These are phyloP conservation scores for Spinacia oleracea DNA, from an alignment of 179 eudicot species.

Conservation along the genomic window DNA sequence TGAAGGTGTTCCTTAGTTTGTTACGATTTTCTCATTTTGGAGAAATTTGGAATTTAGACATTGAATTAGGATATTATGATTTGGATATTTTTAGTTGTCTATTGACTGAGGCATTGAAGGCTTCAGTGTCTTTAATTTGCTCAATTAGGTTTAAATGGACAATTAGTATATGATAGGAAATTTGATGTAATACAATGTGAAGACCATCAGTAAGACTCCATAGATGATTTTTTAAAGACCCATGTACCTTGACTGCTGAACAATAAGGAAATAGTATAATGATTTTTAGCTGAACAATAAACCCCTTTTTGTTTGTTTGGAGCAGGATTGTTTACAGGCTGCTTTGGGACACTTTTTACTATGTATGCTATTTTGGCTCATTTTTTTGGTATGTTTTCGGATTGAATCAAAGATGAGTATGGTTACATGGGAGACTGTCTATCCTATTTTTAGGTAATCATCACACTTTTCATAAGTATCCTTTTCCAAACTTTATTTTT, in stretches of 20 bases:
- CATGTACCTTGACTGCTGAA: neutral
- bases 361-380: constrained; percentile 87
- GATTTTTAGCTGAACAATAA: neutral
- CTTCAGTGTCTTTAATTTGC: too few species aligned
- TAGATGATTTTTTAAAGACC: neutral
- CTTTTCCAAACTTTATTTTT: neutral
- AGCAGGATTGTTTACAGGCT: constrained; percentile 89
- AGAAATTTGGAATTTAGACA: too few species aligned
- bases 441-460: constrained; percentile 84
- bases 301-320: constrained; percentile 19
- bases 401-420: constrained; percentile 38
- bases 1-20: too few species aligned
- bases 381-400: constrained; percentile 70
- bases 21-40: too few species aligned
- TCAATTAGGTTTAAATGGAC: too few species aligned
- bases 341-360: constrained; percentile 74
- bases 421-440: constrained; percentile 85
- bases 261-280: neutral
- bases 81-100: too few species aligned
- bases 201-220: neutral
- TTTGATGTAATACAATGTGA: neutral
- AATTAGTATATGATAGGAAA: too few species aligned
- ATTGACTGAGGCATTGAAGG: too few species aligned
- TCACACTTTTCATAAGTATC: too few species aligned
- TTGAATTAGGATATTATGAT: too few species aligned